A percentile compares a stretch with the other conserved stretches of the same genome.
These are phyloP conservation scores for Lactarius quietus DNA, from an alignment of 768 basidiomycete species.

Conservation along the genomic window DNA sequence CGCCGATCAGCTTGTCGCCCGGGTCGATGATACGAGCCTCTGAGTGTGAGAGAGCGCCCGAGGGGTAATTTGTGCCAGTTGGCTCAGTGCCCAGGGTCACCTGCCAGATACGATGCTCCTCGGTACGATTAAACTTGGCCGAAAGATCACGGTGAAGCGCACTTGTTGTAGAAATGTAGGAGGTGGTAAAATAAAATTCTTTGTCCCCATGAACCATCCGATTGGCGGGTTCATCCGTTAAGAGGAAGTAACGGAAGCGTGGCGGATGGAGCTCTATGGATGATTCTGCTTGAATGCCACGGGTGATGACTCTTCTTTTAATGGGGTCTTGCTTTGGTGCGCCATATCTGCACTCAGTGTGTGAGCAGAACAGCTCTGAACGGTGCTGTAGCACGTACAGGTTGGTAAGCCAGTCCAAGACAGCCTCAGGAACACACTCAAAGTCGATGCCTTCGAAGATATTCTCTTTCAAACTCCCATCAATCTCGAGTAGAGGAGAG, in stretches of 20 bases:
- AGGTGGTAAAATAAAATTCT: constrained; percentile 42
- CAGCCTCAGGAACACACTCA: constrained; percentile 68
- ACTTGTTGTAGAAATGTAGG: constrained; percentile 48
- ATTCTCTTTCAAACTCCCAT: constrained; percentile 44
- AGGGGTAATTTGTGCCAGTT: constrained; percentile 22
- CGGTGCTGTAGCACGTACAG: constrained; percentile 52
- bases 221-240: constrained; percentile 32
- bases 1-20: constrained; percentile 51
- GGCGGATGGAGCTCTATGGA: constrained; percentile 73
- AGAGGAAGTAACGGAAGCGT: constrained; percentile 51
- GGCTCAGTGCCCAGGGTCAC: constrained; percentile 35
- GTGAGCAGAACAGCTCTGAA: constrained; percentile 8
- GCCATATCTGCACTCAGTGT: constrained; percentile 62
- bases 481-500: constrained; percentile 53
- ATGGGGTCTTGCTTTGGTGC: constrained; percentile 46
- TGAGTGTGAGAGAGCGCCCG: constrained; percentile 22
- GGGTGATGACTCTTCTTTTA: constrained; percentile 62
- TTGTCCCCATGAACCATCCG: constrained; percentile 31
- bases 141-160: constrained; percentile 33
- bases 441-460: constrained; percentile 64
- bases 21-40: constrained; percentile 44
- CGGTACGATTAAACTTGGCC: constrained; percentile 24
- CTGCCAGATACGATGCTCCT: constrained; percentile 60
- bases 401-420: constrained; percentile 61
- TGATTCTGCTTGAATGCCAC: constrained; percentile 48